Evolutionary conservation across 768 basidiomycete species (phyloP).

Genomic region (Leccinum fibrillosum): DNA sequence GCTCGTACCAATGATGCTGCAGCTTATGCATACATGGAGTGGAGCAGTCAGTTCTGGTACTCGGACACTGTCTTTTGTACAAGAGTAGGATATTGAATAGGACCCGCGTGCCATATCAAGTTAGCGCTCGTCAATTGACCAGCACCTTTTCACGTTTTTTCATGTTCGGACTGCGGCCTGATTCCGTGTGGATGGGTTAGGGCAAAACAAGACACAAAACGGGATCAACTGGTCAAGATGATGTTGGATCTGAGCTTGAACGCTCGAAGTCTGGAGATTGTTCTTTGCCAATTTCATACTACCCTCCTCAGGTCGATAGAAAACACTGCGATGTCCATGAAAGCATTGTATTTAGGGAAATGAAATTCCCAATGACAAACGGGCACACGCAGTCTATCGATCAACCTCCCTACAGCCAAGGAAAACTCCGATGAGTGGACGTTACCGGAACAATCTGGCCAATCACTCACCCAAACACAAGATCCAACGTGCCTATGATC

Average conservation of each 20-base stretch:
- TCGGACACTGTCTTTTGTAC: neutral
- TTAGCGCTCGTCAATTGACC: neutral
- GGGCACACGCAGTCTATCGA: slow-evolving; percentile 19
- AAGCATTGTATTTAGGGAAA: neutral
- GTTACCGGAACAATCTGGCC: neutral
- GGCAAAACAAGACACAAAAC: neutral
- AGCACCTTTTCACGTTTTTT: neutral
- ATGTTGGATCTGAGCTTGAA: neutral
- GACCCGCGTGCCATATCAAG: neutral
- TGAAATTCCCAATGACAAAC: neutral
- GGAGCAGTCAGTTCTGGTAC: neutral
- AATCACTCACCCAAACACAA: slow-evolving; percentile 85
- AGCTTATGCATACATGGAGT: too few relatives aligned
- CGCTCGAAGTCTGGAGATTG: neutral
- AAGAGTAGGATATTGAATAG: neutral
- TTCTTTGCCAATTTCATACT: neutral
- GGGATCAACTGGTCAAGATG: neutral
- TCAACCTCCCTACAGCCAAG: slow-evolving; percentile 26
- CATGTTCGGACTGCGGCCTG: neutral
- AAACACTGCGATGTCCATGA: neutral
- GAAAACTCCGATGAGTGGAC: neutral
- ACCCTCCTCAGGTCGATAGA: neutral
- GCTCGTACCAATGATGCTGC: too few relatives aligned
- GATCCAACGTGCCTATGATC: slow-evolving; percentile 98
- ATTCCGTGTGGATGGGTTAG: neutral